Evolutionary conservation across 768 basidiomycete species (phyloP), one percentile per base, ranked within the genome.

Genomic region (Suillus weaverae): DNA sequence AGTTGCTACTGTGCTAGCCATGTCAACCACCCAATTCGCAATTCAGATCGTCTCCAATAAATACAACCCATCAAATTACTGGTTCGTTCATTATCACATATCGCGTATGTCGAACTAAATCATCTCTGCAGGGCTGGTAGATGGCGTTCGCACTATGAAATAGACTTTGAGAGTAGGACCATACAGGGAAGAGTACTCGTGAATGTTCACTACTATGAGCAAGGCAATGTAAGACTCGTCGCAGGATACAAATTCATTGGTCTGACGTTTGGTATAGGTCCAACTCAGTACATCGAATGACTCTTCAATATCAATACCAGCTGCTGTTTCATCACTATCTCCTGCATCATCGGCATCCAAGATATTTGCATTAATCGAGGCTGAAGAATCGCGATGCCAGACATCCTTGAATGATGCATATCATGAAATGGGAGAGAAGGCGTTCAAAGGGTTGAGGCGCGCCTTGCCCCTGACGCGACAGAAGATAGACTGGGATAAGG

Each of bases 401-500:
- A 79, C 82, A 1, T 88, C 89, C 18, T 75, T 99, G 62, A 92
- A 88, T 70, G 89, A 90, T 54, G 84, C 91, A 18, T 97, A 98
- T 72, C 87, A 89, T 48, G 89, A 92, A 69, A 90, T 99, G 87
- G 86, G 91, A 46, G 96, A 98, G 71, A 95, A 94, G 78, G 91
- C 92, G 1, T 99, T 98, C 85, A 94, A 93, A 76, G 88, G 90
- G 7, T 81, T 99, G 60, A 83, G 97, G 69, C 85, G 97, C 43
- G 95, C 95, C 1, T 77, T 99, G 64, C 97, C 97, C 0, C 81
- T 98, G 72, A 98, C 95, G 14, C 84, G 94, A 69, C 92, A 94
- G 73, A 98, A 98, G 77, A 76, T 99, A 43, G 95, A 99, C 65
- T 99, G 97, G 97, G 95, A 97, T 67, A 94, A 89, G 83, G 94